phyloP scores from a whole-genome alignment of 257 asterid genomes.

The Solanum tacnaense region DNA sequence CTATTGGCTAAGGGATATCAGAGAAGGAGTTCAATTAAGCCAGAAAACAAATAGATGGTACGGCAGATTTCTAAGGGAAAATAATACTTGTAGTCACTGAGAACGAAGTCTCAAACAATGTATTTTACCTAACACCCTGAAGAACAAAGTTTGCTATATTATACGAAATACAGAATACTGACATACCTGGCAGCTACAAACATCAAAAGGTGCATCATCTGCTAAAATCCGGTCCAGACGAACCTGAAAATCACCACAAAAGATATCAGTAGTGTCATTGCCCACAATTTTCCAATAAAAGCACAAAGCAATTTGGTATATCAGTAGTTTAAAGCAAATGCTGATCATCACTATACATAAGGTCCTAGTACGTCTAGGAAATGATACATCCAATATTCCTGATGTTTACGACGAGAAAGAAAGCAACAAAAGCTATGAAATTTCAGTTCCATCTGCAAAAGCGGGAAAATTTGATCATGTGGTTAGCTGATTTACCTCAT shows the following conservation, averaged over 20 bases:
- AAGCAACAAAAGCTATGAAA: not conserved
- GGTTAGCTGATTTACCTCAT: conserved; percentile 41
- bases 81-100: not conserved
- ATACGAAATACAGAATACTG: not conserved
- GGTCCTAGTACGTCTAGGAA: not conserved
- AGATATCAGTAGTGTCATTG: not conserved
- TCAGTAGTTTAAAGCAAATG: not conserved
- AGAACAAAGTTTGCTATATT: not conserved
- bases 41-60: not conserved
- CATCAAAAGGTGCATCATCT: conserved; percentile 89
- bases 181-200: conserved; percentile 93
- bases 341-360: not conserved
- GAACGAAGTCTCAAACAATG: not conserved
- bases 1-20: not conserved
- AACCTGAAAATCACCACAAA: conserved; percentile 37
- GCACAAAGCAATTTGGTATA: not conserved
- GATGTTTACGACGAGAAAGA: not conserved
- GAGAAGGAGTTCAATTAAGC: not conserved
- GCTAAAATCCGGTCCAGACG: conserved; percentile 65
- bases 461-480: not conserved
- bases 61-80: not conserved
- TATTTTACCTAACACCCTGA: not conserved
- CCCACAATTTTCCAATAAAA: not conserved
- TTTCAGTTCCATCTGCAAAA: not conserved
- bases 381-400: not conserved